Percentiles rank a stretch among this genome's conserved stretches.
phyloP scores from a whole-genome alignment of 2,329 filamentous ascomycete genomes.

The Aurifilum marmelostoma region DNA sequence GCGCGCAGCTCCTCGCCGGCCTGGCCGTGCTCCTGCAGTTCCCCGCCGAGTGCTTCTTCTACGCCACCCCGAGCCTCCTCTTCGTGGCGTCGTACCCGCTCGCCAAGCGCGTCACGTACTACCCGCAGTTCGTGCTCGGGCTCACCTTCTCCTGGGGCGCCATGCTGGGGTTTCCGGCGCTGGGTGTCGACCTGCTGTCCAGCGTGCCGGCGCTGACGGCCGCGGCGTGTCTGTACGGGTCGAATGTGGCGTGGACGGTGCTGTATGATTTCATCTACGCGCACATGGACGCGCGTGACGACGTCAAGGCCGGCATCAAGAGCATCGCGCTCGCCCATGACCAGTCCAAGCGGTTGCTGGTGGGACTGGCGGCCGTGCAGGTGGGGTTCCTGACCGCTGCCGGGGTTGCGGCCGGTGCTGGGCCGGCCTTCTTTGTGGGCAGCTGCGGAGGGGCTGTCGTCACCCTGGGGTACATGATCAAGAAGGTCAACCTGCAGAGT shows the following conservation, averaged over 20 bases:
- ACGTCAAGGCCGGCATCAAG: conserved; percentile 85
- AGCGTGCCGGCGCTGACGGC: conserved; percentile 65
- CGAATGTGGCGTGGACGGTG: conserved; percentile 84
- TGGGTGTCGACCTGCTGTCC: conserved; percentile 74
- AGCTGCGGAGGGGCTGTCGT: conserved; percentile 67
- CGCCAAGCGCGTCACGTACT: conserved; percentile 84
- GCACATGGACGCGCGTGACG: conserved; percentile 88
- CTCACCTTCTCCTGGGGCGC: conserved; percentile 89
- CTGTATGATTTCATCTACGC: conserved; percentile 94
- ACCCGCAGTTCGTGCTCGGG: conserved; percentile 82
- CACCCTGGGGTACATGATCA: conserved; percentile 69
- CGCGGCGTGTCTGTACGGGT: conserved; percentile 72
- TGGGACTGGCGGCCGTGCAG: conserved; percentile 70
- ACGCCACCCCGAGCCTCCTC: conserved; percentile 74
- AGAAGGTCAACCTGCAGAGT: conserved; percentile 65
- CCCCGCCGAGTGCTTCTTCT: conserved; percentile 72
- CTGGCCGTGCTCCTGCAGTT: conserved; percentile 77
- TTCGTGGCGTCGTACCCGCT: conserved; percentile 79
- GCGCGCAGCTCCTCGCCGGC: conserved; percentile 72
- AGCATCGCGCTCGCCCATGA: conserved; percentile 83
- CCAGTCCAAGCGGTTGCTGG: conserved; percentile 76
- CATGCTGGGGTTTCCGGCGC: conserved; percentile 82
- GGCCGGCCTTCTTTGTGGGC: conserved; percentile 68
- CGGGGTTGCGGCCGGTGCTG: conserved; percentile 68
- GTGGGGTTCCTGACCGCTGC: conserved; percentile 71